Base-by-base conservation (phyloP, 495 filamentous ascomycete genomes). In the Penicillium paxilli region DNA sequence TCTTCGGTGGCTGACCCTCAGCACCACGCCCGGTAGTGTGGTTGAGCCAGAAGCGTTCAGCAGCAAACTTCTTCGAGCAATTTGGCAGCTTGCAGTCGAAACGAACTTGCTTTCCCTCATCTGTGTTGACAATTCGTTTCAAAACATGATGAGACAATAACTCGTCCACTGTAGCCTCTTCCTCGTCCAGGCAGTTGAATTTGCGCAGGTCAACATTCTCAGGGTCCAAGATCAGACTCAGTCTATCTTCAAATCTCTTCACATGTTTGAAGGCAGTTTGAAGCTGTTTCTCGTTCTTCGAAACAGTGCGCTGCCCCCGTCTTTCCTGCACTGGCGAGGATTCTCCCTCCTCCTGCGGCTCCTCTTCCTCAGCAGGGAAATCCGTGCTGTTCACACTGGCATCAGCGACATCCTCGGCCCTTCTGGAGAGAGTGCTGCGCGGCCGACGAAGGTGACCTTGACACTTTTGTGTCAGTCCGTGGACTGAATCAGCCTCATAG, bases 181-280 rank as follows among this genome's bases (percentile, higher is more conserved):
- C 89, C 4, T 90, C 74, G 3, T 90, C 83, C 70, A 89, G 93
- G 7, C 94, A 94, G 38, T 95, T 94, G 21, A 99, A 82, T 70
- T 96, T 97, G 63, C 71, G 71, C 45, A 97, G 74, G 62, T 96
- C 91, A 32, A 89, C 90, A 50, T 83, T 84, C 23, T 96, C 89
- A 5, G 93, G 93, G 63, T 98, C 92, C 17, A 99, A 77, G 35
- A 96, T 88, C 66, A 94, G 91, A 66, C 90, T 76, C 48, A 97
- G 79, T 76, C 98, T 99, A 58, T 99, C 94, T 65, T 99, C 94
- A 62, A 96, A 99, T 0, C 92, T 96, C 72, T 87, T 93, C n/a
- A 97, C 96, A 95, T 95, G 98, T 60, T 99, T 99, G 75, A 91
- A 96, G 1, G 94, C 95, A 38, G 95, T 84, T 64, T 90, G 88